Conservation (phyloP, 108 stramenopile species). For the Cylindrotheca closterium region DNA sequence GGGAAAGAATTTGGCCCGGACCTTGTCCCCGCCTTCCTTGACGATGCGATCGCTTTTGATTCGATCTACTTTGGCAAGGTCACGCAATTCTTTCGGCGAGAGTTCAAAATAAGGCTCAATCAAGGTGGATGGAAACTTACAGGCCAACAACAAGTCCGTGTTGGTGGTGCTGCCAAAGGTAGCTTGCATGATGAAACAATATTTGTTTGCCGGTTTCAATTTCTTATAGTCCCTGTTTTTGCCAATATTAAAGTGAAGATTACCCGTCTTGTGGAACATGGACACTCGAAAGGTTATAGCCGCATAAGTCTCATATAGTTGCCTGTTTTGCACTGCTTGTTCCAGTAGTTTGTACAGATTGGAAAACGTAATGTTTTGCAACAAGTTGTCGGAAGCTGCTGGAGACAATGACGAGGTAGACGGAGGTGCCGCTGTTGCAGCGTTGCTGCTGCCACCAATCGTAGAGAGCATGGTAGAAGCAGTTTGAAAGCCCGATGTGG, state of each 20-base stretch:
- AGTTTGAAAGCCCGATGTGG: too few species aligned
- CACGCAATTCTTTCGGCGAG: constrained; percentile 19
- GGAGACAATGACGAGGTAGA: too few species aligned
- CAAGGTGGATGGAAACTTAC: constrained; percentile 11
- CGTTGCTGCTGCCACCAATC: too few species aligned
- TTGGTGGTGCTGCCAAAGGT: constrained; percentile 7
- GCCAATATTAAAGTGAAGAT: constrained; percentile 21
- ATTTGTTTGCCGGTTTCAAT: constrained; percentile 2
- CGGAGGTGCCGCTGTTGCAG: too few species aligned
- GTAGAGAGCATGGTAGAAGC: too few species aligned
- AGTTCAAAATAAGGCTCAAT: constrained; percentile 22
- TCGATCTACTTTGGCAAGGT: constrained; percentile 15
- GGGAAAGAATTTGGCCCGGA: constrained; percentile 11
- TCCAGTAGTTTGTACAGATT: constrained; percentile 8
- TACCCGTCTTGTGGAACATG: constrained; percentile 5
- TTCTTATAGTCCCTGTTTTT: constrained; percentile 6
- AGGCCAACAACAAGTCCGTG: constrained; percentile 1
- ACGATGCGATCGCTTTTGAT: background rate
- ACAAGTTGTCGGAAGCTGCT: too few species aligned
- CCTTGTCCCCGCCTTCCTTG: constrained; percentile 13
- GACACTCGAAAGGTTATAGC: background rate
- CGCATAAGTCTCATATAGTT: constrained; percentile 15
- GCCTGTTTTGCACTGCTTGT: background rate
- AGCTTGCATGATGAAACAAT: constrained; percentile 6
- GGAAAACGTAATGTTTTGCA: constrained; percentile 12